A percentile compares a stretch with the other conserved stretches of the same genome.
Evolutionary conservation across 768 basidiomycete species (phyloP).

Genomic region (Lactifluus piperatus): DNA sequence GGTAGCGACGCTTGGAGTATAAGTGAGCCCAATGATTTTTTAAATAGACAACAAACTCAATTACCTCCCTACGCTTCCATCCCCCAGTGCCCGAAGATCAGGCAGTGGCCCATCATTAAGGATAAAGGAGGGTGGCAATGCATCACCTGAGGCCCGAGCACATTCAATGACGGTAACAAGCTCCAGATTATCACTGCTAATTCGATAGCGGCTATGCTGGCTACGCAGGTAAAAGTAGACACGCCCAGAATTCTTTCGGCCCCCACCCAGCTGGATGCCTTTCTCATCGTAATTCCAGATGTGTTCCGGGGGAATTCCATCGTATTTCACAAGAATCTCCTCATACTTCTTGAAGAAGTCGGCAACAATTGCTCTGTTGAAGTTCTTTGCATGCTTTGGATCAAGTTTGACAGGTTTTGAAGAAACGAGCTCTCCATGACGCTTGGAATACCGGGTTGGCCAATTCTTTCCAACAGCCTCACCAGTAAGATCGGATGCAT

Average conservation of each 20-base stretch:
- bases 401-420: neutral
- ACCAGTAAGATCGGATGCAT: neutral
- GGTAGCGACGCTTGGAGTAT: too few species aligned
- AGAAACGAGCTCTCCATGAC: neutral
- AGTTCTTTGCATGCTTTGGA: neutral
- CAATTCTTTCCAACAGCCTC: neutral
- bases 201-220: too few species aligned
- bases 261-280: too few species aligned
- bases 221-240: too few species aligned
- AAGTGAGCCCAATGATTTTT: too few species aligned
- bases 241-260: too few species aligned
- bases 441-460: neutral
- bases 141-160: neutral
- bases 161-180: constrained; percentile 2
- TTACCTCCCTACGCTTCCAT: too few species aligned
- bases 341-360: neutral
- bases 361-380: neutral
- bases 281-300: too few species aligned
- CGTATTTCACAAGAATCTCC: neutral
- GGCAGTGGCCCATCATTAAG: neutral
- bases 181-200: neutral
- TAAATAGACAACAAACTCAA: too few species aligned
- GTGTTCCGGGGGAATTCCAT: neutral
- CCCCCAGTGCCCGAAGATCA: too few species aligned
- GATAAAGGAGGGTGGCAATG: neutral